phyloP scores from a whole-genome alignment of 78 protist species.

The Pigoraptor vietnamica region DNA sequence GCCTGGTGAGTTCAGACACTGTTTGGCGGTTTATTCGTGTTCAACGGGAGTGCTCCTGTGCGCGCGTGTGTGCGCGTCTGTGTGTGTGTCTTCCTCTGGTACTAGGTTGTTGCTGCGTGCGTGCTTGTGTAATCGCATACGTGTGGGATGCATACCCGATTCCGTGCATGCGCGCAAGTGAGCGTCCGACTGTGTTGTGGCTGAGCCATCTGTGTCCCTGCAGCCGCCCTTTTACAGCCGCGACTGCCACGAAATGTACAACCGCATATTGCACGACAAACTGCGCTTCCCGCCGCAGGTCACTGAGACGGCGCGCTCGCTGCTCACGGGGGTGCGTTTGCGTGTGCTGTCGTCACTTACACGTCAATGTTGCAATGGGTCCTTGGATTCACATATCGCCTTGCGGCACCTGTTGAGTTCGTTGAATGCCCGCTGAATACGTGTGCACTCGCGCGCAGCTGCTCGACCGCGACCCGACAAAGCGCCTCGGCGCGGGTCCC shows the following conservation, averaged over 20 bases:
- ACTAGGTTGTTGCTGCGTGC: not conserved
- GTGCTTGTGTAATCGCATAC: too few species aligned
- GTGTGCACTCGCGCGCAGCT: not conserved
- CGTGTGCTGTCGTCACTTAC: not conserved
- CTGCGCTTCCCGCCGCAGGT: conserved; percentile 47
- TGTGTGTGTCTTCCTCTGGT: not conserved
- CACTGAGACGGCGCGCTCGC: conserved; percentile 1
- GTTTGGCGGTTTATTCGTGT: not conserved
- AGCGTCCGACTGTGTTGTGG: too few species aligned
- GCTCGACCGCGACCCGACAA: conserved; percentile 14
- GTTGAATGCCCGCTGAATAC: not conserved
- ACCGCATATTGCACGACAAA: conserved; percentile 34
- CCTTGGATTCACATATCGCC: not conserved
- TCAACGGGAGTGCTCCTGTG: not conserved
- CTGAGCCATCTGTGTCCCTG: not conserved
- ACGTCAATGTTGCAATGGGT: not conserved
- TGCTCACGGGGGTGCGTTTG: not conserved
- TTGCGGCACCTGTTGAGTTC: not conserved
- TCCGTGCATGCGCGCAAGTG: too few species aligned
- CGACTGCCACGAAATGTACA: conserved; percentile 47
- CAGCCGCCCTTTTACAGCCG: conserved; percentile 53
- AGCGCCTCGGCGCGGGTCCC: conserved; percentile 35
- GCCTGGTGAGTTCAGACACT: conserved; percentile 7
- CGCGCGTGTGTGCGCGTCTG: too few species aligned
- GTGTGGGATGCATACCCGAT: too few species aligned